These are phyloP conservation scores for Phytophthora sojae DNA, from an alignment of 352 stramenopile genomes.

Conservation along the genomic window DNA sequence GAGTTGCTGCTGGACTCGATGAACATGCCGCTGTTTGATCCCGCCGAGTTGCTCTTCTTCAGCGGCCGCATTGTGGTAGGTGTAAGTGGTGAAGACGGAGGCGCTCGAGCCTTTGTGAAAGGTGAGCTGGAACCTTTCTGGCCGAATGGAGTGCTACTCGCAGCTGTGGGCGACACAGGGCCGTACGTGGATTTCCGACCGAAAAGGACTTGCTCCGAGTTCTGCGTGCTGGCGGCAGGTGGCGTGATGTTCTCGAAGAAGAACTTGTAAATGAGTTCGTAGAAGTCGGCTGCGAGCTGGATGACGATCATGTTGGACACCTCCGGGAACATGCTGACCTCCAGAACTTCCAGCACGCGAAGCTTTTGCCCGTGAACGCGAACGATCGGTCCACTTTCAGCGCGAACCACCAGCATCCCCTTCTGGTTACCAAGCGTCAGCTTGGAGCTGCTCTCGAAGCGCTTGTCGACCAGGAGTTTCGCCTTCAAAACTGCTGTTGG, in stretches of 20 bases:
- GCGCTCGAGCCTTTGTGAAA: conserved; percentile 23
- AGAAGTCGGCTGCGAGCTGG: conserved; percentile 82
- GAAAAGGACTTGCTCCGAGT: conserved; percentile 69
- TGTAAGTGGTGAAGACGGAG: conserved; percentile 12
- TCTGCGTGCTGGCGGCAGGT: conserved; percentile 31
- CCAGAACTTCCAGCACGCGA: conserved; percentile 75
- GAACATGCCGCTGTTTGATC: conserved; percentile 20
- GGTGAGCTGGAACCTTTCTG: conserved; percentile 31
- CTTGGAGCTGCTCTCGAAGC: conserved; percentile 45
- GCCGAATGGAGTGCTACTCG: conserved; percentile 12
- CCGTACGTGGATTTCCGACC: conserved; percentile 48
- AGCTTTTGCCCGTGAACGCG: conserved; percentile 75
- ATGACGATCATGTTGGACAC: conserved; percentile 88
- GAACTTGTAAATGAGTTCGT: conserved; percentile 87
- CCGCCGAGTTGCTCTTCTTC: conserved; percentile 29
- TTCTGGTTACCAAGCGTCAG: conserved; percentile 55
- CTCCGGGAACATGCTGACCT: conserved; percentile 86
- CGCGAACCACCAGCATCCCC: conserved; percentile 77
- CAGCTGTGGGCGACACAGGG: conserved; percentile 17
- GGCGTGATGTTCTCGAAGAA: conserved; percentile 73
- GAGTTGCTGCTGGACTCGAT: conserved; percentile 23
- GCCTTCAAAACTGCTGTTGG: conserved; percentile 76
- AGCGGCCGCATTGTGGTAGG: conserved; percentile 20
- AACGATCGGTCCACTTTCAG: conserved; percentile 74
- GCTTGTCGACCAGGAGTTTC: conserved; percentile 70